Percentiles rank a stretch among this genome's conserved stretches.
These are phyloP conservation scores for Lodderomyces parapsilosis DNA, from an alignment of 1,139 yeast species.

Conservation along the genomic window DNA sequence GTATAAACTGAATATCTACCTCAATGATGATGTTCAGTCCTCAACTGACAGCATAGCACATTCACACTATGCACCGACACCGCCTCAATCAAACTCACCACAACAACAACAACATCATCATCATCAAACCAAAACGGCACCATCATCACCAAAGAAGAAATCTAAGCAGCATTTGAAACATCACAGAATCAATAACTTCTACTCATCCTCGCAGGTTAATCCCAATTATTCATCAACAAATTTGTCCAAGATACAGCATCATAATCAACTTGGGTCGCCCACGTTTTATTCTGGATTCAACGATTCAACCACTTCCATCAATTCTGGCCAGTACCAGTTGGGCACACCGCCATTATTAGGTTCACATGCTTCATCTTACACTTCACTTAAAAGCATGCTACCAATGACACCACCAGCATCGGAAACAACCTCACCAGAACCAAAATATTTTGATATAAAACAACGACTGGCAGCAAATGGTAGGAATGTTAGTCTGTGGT, in stretches of 20 bases:
- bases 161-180: not conserved
- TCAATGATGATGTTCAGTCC: not conserved
- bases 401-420: constrained; percentile 32
- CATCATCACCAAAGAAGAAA: constrained; percentile 8
- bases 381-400: constrained; percentile 10
- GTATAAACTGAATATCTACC: not conserved
- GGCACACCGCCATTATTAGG: constrained; percentile 12
- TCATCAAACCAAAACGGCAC: constrained; percentile 7
- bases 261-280: not conserved
- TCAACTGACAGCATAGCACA: constrained; percentile 1
- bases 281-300: not conserved
- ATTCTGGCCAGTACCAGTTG: constrained; percentile 8
- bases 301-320: constrained; percentile 4
- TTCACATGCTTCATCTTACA: constrained; percentile 11
- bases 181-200: constrained; percentile 6
- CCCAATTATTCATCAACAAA: constrained; percentile 33
- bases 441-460: constrained; percentile 10
- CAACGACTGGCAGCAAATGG: not conserved
- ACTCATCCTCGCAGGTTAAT: constrained; percentile 19
- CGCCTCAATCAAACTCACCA: constrained; percentile 1
- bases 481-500: not conserved
- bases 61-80: not conserved
- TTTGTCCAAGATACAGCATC: constrained; percentile 18
- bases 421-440: constrained; percentile 14
- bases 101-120: constrained; percentile 9